phyloP scores from a whole-genome alignment of 768 basidiomycete species.

The Lyophyllum atratum region DNA sequence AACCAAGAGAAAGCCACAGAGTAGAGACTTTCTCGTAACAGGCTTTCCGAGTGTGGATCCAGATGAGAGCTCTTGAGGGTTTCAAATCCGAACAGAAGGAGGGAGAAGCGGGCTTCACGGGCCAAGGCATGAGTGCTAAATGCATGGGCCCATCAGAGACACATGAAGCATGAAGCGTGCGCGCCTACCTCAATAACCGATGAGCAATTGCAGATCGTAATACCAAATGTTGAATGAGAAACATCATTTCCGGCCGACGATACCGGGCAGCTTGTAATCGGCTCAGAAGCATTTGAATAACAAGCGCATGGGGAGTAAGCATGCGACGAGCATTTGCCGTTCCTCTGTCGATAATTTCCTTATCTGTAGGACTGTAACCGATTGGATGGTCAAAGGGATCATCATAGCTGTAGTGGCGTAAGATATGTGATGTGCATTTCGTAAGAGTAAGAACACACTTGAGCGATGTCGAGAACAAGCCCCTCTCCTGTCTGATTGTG shows the following conservation, averaged over 20 bases:
- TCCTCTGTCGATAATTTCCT: slow-evolving; percentile 76
- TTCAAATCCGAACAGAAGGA: slow-evolving; percentile 93
- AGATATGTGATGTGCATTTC: background rate
- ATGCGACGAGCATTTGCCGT: slow-evolving; percentile 70
- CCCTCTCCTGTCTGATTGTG: slow-evolving; percentile 75
- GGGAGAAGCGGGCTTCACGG: slow-evolving; percentile 86
- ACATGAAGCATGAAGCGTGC: background rate
- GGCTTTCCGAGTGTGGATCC: slow-evolving; percentile 79
- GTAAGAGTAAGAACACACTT: slow-evolving; percentile 58
- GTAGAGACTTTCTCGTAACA: slow-evolving; percentile 77
- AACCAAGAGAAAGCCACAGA: slow-evolving; percentile 90
- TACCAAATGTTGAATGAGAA: slow-evolving; percentile 82
- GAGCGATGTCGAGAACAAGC: slow-evolving; percentile 78
- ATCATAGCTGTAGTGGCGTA: slow-evolving; percentile 57
- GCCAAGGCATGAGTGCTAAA: slow-evolving; percentile 88
- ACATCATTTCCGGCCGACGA: slow-evolving; percentile 80
- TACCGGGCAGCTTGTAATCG: slow-evolving; percentile 94
- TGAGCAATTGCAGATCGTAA: slow-evolving; percentile 75
- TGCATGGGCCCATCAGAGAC: slow-evolving; percentile 2
- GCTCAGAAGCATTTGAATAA: slow-evolving; percentile 88
- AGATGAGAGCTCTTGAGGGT: slow-evolving; percentile 85
- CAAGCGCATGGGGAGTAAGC: slow-evolving; percentile 79
- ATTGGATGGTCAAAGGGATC: slow-evolving; percentile 89
- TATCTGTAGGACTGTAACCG: slow-evolving; percentile 89
- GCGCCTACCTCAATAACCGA: slow-evolving; percentile 69